Percentiles rank a stretch among this genome's conserved stretches.
These are phyloP conservation scores for Didymella pomorum DNA, from an alignment of 2,329 filamentous ascomycete genomes.

Conservation along the genomic window DNA sequence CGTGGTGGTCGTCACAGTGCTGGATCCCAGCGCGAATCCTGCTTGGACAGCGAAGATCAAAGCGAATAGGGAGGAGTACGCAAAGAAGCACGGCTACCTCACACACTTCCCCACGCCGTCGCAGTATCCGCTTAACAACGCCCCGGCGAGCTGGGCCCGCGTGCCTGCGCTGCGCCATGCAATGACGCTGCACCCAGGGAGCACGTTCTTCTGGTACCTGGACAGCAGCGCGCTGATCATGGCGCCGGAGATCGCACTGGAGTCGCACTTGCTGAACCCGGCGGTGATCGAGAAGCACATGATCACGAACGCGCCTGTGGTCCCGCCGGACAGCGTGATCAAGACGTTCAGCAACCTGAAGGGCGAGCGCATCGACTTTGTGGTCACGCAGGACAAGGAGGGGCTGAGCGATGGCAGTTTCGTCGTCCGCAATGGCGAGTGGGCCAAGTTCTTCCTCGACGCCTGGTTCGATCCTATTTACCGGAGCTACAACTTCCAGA, in stretches of 20 bases:
- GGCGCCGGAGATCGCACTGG: constrained; percentile 75
- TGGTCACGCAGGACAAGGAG: constrained; percentile 84
- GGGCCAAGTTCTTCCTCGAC: constrained; percentile 91
- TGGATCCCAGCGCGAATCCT: constrained; percentile 73
- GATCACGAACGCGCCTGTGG: constrained; percentile 84
- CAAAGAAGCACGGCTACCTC: constrained; percentile 84
- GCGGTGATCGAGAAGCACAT: constrained; percentile 76
- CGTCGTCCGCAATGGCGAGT: constrained; percentile 82
- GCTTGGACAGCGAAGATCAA: constrained; percentile 76
- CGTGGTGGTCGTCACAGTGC: constrained; percentile 82
- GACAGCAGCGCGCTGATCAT: constrained; percentile 88
- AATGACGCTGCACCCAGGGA: constrained; percentile 78
- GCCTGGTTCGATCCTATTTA: constrained; percentile 97
- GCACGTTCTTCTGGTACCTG: constrained; percentile 85
- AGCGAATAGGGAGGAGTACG: constrained; percentile 86
- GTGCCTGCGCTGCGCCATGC: constrained; percentile 90
- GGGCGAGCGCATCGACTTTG: constrained; percentile 78
- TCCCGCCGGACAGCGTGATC: constrained; percentile 96
- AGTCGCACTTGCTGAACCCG: constrained; percentile 73
- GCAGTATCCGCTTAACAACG: constrained; percentile 74
- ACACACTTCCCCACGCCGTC: constrained; percentile 81
- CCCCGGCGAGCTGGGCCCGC: constrained; percentile 72
- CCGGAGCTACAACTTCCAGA: constrained; percentile 93
- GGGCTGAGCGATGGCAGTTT: constrained; percentile 81
- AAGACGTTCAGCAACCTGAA: constrained; percentile 88